Evolutionary conservation across 345 rosid genomes (phyloP), one percentile per base, ranked within the genome.

Genomic region (Aethionema arabicum): DNA sequence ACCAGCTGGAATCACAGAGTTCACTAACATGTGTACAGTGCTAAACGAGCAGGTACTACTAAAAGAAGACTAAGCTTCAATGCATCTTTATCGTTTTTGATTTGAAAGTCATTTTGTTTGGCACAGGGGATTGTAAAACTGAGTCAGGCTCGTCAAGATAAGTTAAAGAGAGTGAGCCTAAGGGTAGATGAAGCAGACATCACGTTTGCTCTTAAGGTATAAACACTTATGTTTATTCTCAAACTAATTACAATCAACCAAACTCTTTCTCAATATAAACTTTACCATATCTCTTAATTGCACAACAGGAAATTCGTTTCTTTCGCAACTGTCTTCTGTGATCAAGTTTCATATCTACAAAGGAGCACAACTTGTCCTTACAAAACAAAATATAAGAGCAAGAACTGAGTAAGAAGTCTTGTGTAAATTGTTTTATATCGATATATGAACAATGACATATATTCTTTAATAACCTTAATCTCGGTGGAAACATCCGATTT

Each of bases 21-120:
- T 93, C 62, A 54, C 59, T 37, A 82, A 79, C 46, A 85, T 93
- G 95, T 85, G 95, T 73, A 66, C 78, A 52, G 95, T 82, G 56
- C 81, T 93, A 58, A 80, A 74, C 59, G 99, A 90, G 63, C 95
- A 90, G 92, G 99, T 90, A 82, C 59, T 29, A 58, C 48, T 11
- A 1, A 13, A 12, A 13, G 32, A 41, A 58, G 5, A 16, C 11
- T 29, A 21, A 21, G 27, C 1, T 1, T 1, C 27, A 2, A 21
- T 21, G 27, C 27, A 21, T 21, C 27, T 21, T 21, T 21, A 21
- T 21, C 27, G 15, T 4, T 4, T 37, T 8, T 38, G 52, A 30
- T 53, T 9, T 38, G 7, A 32, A 31, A 11, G 1, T 61, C 15
- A 1, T 41, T 2, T 5, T 32, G 10, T 29, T 67, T 58, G 42